phyloP scores from a whole-genome alignment of 2,329 filamentous ascomycete species.

The Colletotrichum sp. region DNA sequence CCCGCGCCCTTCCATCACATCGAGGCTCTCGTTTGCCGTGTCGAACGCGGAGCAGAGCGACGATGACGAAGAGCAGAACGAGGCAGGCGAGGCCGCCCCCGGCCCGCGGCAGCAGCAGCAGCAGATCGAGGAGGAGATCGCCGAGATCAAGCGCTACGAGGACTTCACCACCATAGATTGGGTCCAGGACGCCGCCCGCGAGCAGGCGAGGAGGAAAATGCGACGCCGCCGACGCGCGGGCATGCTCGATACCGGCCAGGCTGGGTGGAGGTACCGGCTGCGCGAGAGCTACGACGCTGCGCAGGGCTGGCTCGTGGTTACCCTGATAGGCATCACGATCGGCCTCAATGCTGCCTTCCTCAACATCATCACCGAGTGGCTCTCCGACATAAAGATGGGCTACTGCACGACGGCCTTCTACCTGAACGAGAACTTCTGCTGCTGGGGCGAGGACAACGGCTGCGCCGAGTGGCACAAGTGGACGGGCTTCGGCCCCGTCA shows the following conservation, averaged over 20 bases:
- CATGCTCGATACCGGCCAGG: constrained; percentile 71
- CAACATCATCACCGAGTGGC: constrained; percentile 96
- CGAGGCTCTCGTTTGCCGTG: constrained; percentile 71
- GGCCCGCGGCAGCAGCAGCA: constrained; percentile 49
- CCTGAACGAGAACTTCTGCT: constrained; percentile 96
- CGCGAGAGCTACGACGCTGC: constrained; percentile 93
- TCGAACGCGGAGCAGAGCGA: constrained; percentile 70
- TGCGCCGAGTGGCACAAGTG: constrained; percentile 90
- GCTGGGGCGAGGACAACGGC: constrained; percentile 91
- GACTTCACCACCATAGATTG: constrained; percentile 99
- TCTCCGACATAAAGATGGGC: constrained; percentile 94
- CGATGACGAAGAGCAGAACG: constrained; percentile 42
- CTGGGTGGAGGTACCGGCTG: constrained; percentile 80
- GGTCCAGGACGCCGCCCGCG: constrained; percentile 95
- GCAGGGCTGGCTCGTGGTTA: constrained; percentile 98
- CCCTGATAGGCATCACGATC: constrained; percentile 89
- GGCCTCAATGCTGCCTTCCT: constrained; percentile 91
- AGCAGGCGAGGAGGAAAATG: constrained; percentile 81
- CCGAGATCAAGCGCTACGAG: constrained; percentile 97
- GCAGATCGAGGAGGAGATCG: constrained; percentile 91
- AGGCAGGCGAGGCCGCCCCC: constrained; percentile 21
- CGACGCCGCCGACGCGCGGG: constrained; percentile 75
- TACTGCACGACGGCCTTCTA: constrained; percentile 96
- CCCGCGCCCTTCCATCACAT: constrained; percentile 63
- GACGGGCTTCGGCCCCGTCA: constrained; percentile 78